phyloP scores from a whole-genome alignment of 2,329 filamentous ascomycete species.

The Harringtonia aguacate region DNA sequence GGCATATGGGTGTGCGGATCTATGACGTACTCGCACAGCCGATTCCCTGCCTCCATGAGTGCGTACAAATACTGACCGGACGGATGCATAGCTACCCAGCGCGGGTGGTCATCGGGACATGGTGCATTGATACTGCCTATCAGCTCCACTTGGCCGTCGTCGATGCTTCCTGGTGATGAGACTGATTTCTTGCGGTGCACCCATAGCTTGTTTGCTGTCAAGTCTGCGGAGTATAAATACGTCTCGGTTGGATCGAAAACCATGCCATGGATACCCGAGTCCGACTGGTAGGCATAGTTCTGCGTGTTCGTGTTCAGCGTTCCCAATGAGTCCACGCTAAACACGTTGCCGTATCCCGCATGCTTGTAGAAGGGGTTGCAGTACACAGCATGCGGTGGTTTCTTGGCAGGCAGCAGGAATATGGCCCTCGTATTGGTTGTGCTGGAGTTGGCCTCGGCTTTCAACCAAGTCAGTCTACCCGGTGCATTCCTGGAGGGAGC shows the following conservation, averaged over 20 bases:
- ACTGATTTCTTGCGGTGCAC: conserved; percentile 56
- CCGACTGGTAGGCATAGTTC: conserved; percentile 60
- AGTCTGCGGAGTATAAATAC: conserved; percentile 70
- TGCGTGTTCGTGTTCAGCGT: conserved; percentile 55
- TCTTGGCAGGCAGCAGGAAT: conserved; percentile 70
- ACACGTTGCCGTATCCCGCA: conserved; percentile 72
- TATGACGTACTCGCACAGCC: conserved; percentile 71
- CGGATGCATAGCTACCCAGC: conserved; percentile 80
- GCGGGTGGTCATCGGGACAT: conserved; percentile 61
- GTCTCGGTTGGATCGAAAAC: conserved; percentile 65
- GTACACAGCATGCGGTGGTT: conserved; percentile 73
- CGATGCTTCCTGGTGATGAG: conserved; percentile 19
- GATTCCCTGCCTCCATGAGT: conserved; percentile 84
- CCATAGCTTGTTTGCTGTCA: conserved; percentile 74
- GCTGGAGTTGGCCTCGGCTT: conserved; percentile 56
- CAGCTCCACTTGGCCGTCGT: conserved; percentile 52
- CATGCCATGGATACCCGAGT: conserved; percentile 72
- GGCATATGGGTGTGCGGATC: conserved; percentile 64
- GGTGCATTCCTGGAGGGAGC: background rate
- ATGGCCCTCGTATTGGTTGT: conserved; percentile 80
- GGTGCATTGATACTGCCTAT: conserved; percentile 67
- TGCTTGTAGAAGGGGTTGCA: conserved; percentile 85
- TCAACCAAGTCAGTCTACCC: conserved; percentile 1
- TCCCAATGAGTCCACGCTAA: conserved; percentile 47
- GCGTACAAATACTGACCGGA: conserved; percentile 71